These are phyloP conservation scores for Phaeoacremonium minimum DNA, from an alignment of 2,329 filamentous ascomycete species.

Conservation along the genomic window DNA sequence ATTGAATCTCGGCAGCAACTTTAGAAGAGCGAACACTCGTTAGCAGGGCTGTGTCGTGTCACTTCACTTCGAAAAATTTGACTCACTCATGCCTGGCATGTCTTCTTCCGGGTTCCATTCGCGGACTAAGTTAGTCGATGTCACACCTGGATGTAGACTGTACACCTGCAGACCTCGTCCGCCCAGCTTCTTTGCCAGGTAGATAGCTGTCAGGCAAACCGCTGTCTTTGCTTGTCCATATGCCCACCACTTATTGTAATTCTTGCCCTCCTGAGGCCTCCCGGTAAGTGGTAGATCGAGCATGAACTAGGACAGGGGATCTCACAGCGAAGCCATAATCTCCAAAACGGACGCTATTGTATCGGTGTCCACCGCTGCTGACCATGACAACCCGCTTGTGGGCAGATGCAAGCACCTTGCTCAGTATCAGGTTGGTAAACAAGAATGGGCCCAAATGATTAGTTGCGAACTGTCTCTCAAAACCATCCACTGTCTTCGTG, in stretches of 20 bases:
- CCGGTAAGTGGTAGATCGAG: background rate
- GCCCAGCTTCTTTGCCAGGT: conserved; percentile 4
- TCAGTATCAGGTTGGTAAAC: background rate
- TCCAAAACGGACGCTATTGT: conserved; percentile 1
- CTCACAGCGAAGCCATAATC: conserved; percentile 5
- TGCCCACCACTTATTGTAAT: conserved; percentile 2
- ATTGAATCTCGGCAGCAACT: too few relatives aligned
- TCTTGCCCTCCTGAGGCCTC: conserved; percentile 2
- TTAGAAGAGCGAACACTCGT: too few relatives aligned
- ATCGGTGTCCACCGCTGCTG: conserved; percentile 2
- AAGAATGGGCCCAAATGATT: conserved; percentile 4
- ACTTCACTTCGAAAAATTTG: too few relatives aligned
- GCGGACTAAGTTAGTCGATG: background rate
- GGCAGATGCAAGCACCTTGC: background rate
- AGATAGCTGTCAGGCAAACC: conserved; percentile 3
- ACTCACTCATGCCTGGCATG: too few relatives aligned
- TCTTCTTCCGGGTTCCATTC: too few relatives aligned
- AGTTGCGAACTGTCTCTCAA: conserved; percentile 3
- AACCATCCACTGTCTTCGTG: conserved; percentile 1
- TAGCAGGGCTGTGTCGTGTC: too few relatives aligned
- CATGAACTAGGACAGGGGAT: background rate
- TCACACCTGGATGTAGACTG: conserved; percentile 2
- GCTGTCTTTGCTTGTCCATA: conserved; percentile 8
- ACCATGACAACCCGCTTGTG: background rate
- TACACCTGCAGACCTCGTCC: background rate